These are phyloP conservation scores for Davidsoniella virescens DNA, from an alignment of 2,329 filamentous ascomycete genomes.

Conservation along the genomic window DNA sequence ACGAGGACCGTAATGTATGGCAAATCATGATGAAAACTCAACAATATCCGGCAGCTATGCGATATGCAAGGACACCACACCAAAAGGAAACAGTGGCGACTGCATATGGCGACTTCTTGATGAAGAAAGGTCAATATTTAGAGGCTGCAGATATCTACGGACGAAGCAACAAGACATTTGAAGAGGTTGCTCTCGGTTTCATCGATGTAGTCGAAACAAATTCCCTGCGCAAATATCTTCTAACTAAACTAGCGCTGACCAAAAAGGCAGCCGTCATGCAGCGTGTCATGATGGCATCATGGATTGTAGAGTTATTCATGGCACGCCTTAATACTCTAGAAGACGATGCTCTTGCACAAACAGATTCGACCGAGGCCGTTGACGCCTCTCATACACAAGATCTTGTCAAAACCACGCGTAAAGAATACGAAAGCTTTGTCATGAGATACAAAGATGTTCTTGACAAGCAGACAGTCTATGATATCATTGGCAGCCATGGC, in stretches of 20 bases:
- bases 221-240: conserved; percentile 74
- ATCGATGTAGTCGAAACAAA: conserved; percentile 85
- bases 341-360: conserved; percentile 80
- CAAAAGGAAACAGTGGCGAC: conserved; percentile 88
- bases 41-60: conserved; percentile 75
- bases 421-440: conserved; percentile 80
- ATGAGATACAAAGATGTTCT: conserved; percentile 72
- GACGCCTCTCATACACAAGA: conserved; percentile 56
- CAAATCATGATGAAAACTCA: conserved; percentile 77
- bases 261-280: conserved; percentile 84
- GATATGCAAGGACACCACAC: conserved; percentile 60
- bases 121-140: conserved; percentile 61
- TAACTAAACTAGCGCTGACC: conserved; percentile 65
- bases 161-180: conserved; percentile 90
- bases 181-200: conserved; percentile 81
- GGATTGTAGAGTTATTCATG: conserved; percentile 95
- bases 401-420: conserved; percentile 52
- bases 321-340: conserved; percentile 88
- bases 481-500: conserved; percentile 89
- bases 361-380: conserved; percentile 57
- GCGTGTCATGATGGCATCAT: conserved; percentile 83
- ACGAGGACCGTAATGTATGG: conserved; percentile 90
- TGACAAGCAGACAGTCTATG: conserved; percentile 83
- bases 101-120: conserved; percentile 77
- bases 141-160: conserved; percentile 87